Conservation (phyloP, 2,329 filamentous ascomycete genomes). For the Aurifilum marmelostoma region DNA sequence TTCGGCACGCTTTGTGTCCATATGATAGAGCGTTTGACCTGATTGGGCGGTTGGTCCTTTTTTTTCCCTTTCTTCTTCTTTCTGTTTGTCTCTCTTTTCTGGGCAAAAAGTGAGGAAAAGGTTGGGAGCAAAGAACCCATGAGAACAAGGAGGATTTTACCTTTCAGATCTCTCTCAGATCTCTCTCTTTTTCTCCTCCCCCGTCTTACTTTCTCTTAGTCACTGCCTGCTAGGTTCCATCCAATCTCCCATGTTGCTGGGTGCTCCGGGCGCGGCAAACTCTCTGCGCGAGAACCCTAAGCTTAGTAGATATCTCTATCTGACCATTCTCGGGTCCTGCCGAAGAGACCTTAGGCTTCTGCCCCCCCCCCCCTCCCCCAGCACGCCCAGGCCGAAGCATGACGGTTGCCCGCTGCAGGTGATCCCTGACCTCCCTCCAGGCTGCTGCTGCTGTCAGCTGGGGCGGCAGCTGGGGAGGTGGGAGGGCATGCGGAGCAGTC, state of each 20-base stretch:
- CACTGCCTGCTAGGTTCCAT: no score
- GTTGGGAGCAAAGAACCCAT: no score
- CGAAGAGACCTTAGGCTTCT: neutral
- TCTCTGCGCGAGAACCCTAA: no score
- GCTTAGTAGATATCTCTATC: neutral
- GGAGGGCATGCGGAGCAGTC: neutral
- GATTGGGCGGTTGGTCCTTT: neutral
- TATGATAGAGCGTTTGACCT: neutral
- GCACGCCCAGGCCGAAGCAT: no score
- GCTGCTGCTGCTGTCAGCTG: neutral
- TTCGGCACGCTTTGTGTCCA: neutral
- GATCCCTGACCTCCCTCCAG: neutral
- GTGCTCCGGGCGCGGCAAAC: no score
- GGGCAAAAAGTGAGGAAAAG: neutral
- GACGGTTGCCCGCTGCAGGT: neutral
- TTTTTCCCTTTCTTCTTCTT: neutral
- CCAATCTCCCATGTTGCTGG: no score
- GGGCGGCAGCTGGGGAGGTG: neutral
- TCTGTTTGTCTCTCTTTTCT: neutral
- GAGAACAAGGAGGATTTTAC: neutral
- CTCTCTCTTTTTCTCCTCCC: neutral
- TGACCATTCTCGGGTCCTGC: neutral
- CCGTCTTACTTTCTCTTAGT: no score
- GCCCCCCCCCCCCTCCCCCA: no score
- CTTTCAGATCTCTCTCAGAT: neutral